Evolutionary conservation across 257 asterid genomes (phyloP), one percentile per base, ranked within the genome.

Genomic region (Solanum gandarillasii): DNA sequence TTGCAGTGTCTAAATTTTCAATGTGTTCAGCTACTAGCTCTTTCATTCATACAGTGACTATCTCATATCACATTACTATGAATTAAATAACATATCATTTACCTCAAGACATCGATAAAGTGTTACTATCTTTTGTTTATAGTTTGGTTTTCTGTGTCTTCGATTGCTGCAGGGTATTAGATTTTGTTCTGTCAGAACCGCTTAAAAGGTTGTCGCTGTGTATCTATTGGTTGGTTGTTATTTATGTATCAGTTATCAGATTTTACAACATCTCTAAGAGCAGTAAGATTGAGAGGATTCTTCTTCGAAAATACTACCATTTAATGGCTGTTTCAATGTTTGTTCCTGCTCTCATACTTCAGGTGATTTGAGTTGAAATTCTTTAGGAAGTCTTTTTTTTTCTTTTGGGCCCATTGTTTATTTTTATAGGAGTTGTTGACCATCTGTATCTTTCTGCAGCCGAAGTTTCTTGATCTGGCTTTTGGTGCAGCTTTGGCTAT

Each of bases 241-340:
- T 96, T 91, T 93, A 86, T 86, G 89, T 91, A 83, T 94, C 98
- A 82, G 97, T 97, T 88, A 90, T 92, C 83, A 88, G 92, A 68
- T 97, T 95, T 89, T 97, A 97, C 92, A 88, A 89, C 82, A 94
- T 93, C 90, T 97, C 99, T 60, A 96, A 94, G 92, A 91, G 93
- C 88, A 93, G 98, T 90, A 95, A 88, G 92, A 92, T 95, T 55
- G 98, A 95, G 90, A 94, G 99, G 92, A 97, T 97, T 87, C 98
- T 97, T 91, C 99, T 96, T 88, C 96, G 99, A 86, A 97, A 97
- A 88, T 97, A 96, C 92, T 97, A 97, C 92, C 99, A 97, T 93
- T 94, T 97, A 87, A 89, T 96, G 94, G 99, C 98, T 16, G 99
- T 94, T 89, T 87, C 75, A 78, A 92, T 91, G 92, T 89, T 95